Evolutionary conservation across 495 filamentous ascomycete species (phyloP).

Genomic region (Chlorociboria aeruginascens): DNA sequence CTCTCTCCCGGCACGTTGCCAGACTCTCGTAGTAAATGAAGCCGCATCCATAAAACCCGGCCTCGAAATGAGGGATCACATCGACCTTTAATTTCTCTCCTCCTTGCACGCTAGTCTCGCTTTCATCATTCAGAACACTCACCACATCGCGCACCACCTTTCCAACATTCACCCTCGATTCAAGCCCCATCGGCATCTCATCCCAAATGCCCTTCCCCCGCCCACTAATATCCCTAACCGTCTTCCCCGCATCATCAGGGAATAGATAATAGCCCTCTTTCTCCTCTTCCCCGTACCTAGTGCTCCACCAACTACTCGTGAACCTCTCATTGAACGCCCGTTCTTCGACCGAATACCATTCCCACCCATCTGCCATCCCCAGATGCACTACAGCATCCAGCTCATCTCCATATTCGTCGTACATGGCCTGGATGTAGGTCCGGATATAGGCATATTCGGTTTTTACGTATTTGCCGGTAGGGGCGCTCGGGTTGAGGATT

Average conservation of each 20-base stretch:
- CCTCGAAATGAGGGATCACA: not conserved
- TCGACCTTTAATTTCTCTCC: not conserved
- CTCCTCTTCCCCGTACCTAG: not conserved
- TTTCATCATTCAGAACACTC: not conserved
- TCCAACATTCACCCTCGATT: not conserved
- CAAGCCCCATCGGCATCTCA: not conserved
- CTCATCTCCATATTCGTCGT: not conserved
- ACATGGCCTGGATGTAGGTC: not conserved
- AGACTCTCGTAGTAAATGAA: slow-evolving; percentile 4
- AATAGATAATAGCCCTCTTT: not conserved
- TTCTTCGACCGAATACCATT: not conserved
- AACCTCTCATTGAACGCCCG: not conserved
- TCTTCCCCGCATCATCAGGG: not conserved
- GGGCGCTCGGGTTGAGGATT: not conserved
- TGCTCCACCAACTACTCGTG: not conserved
- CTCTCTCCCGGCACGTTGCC: not conserved
- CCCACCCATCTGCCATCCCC: not conserved
- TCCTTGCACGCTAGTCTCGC: not conserved
- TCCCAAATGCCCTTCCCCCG: not conserved
- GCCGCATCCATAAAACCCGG: not conserved
- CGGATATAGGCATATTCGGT: not conserved
- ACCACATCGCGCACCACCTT: not conserved
- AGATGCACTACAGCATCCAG: not conserved
- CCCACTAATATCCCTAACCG: not conserved
- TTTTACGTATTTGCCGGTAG: not conserved